Percentiles rank a stretch among this genome's conserved stretches.
These are phyloP conservation scores for Suillus luteus DNA, from an alignment of 768 basidiomycete genomes.

Conservation along the genomic window DNA sequence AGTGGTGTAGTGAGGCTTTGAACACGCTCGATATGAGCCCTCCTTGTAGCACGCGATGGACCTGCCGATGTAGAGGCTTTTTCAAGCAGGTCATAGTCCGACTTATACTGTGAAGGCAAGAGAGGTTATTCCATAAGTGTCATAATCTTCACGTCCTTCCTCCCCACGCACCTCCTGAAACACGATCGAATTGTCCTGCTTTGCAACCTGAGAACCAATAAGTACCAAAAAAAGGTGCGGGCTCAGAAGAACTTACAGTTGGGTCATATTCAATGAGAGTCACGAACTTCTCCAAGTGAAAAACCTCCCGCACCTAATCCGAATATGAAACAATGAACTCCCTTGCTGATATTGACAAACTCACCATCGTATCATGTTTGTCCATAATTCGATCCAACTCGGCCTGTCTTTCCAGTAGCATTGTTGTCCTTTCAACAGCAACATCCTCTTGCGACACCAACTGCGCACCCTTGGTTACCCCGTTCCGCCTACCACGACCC, in stretches of 20 bases:
- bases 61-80: constrained; percentile 43
- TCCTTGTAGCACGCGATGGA: constrained; percentile 60
- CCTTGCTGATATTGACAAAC: constrained; percentile 31
- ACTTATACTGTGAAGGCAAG: constrained; percentile 51
- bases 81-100: constrained; percentile 61
- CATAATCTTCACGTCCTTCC: constrained; percentile 1
- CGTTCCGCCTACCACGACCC: constrained; percentile 8
- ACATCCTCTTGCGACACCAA: constrained; percentile 23
- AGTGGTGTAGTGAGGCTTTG: constrained; percentile 41
- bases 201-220: constrained; percentile 55
- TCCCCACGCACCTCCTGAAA: constrained; percentile 63
- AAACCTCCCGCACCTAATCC: constrained; percentile 76
- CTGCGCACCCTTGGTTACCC: constrained; percentile 14
- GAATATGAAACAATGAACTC: constrained; percentile 8
- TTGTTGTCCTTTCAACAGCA: constrained; percentile 40
- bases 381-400: constrained; percentile 61
- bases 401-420: constrained; percentile 60
- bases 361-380: constrained; percentile 73
- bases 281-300: constrained; percentile 84
- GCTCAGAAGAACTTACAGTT: constrained; percentile 41
- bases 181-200: constrained; percentile 69
- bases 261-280: constrained; percentile 80
- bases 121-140: constrained; percentile 12
- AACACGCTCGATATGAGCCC: constrained; percentile 55
- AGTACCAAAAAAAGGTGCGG: not conserved